Percentiles rank a stretch among this genome's conserved stretches.
Conservation (phyloP, 371 early-diverging fungal genomes). For the Parasitella parasitica region DNA sequence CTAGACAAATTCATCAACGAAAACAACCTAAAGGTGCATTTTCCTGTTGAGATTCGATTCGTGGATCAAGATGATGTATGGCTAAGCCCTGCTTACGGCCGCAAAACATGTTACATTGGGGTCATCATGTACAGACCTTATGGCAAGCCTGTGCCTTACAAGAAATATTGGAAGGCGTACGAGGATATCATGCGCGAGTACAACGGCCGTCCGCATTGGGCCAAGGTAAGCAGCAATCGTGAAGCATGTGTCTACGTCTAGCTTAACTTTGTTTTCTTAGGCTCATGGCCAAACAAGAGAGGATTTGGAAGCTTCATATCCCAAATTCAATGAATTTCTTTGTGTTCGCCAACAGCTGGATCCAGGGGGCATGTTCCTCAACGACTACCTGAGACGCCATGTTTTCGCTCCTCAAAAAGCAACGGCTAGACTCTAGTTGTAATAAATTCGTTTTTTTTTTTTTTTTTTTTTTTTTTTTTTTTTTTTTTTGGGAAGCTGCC, state of each 20-base stretch:
- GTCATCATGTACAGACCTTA: conserved; percentile 87
- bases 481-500: conserved; percentile 85
- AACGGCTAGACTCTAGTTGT: conserved; percentile 10
- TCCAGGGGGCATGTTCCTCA: conserved; percentile 74
- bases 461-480: conserved; percentile 56
- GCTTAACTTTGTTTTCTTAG: no score
- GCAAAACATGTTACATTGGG: conserved; percentile 79
- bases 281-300: conserved; percentile 61
- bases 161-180: conserved; percentile 74
- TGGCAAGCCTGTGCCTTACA: conserved; percentile 69
- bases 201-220: conserved; percentile 87
- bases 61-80: conserved; percentile 75
- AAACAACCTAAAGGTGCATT: conserved; percentile 64
- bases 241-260: no score
- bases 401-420: conserved; percentile 29
- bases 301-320: conserved; percentile 63
- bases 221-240: conserved; percentile 68
- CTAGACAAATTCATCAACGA: conserved; percentile 60
- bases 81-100: conserved; percentile 75
- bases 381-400: conserved; percentile 73
- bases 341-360: conserved; percentile 62
- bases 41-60: conserved; percentile 82
- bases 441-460: conserved; percentile 41
- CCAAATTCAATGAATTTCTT: conserved; percentile 63
- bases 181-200: conserved; percentile 77